phyloP scores from a whole-genome alignment of 179 eudicot genomes.

The Vitellaria paradoxa region DNA sequence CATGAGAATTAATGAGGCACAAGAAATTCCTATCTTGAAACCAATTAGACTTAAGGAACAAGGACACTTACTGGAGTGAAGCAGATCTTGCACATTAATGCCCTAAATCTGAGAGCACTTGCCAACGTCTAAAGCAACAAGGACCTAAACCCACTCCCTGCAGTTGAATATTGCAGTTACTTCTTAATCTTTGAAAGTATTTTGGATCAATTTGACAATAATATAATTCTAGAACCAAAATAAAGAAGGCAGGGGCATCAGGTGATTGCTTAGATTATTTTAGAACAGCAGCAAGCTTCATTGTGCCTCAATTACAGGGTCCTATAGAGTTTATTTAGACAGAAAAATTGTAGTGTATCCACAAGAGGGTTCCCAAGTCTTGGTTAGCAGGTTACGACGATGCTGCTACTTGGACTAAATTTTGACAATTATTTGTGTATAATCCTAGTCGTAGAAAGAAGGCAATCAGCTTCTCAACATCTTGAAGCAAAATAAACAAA shows the following conservation, averaged over 20 bases:
- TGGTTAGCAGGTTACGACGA: background rate
- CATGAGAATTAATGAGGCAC: conserved; percentile 30
- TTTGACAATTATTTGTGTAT: background rate
- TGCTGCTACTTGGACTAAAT: background rate
- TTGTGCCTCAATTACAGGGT: background rate
- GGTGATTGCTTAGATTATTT: conserved; percentile 16
- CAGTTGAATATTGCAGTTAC: conserved; percentile 28
- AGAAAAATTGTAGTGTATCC: background rate
- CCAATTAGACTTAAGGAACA: conserved; percentile 29
- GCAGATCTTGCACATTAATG: conserved; percentile 22
- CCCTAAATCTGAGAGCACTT: conserved; percentile 35
- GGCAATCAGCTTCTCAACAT: background rate
- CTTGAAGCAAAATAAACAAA: background rate
- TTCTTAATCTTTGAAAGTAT: conserved; percentile 24
- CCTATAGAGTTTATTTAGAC: background rate
- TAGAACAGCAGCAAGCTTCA: conserved; percentile 5
- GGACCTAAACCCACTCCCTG: conserved; percentile 47
- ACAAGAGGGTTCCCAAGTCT: conserved; percentile 1
- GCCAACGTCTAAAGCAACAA: conserved; percentile 32
- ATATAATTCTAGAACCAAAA: conserved; percentile 13
- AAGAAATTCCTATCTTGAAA: conserved; percentile 35
- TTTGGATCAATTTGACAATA: conserved; percentile 33
- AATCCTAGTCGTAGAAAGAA: background rate
- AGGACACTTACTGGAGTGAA: conserved; percentile 43
- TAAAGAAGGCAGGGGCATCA: conserved; percentile 11